Evolutionary conservation across 768 basidiomycete species (phyloP), one percentile per base, ranked within the genome.

Genomic region (Auricularia cornea): DNA sequence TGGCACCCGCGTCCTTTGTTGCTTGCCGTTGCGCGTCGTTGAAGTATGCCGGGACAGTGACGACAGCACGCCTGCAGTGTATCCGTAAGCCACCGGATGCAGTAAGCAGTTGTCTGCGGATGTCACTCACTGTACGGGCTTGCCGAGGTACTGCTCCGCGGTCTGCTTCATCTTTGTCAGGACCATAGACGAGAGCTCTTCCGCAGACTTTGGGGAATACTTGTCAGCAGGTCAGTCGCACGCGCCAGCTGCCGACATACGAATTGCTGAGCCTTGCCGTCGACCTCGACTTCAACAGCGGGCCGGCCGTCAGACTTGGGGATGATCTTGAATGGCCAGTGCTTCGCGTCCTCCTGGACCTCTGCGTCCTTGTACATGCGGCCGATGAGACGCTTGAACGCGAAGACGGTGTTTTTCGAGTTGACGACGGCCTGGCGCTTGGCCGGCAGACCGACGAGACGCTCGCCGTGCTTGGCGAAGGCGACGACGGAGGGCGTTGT

Each of bases 21-120:
- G 97, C 97, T 80, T 98, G 96, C 65, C 97, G 89, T 76, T 99
- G 97, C 23, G 97, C 95, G 73, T 99, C 97, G 75, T 99, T 99
- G 85, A 98, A 99, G 80, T 98, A 98, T 0, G 96, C 95, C 1
- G 96, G 97, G 32, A 98, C 96, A 16, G 95, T 98, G 70, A 98
- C 80, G 70, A 98, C 95, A 30, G 90, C 90, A 61, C 92, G 86
- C 70, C 89, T 91, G 62, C 44, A 38, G 35, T 38, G 35, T 38
- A 38, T 38, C 35, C 35, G 35, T 38, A 38, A 38, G 35, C 35
- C 35, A 38, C 35, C 35, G 35, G 35, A 14, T 8, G 52, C 30
- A 62, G 32, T 23, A 26, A 1, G 23, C n/a, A n/a, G n/a, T n/a
- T n/a, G n/a, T n/a, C 10, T 38, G 35, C 35, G 35, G 35, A 38